A percentile compares a stretch with the other conserved stretches of the same genome.
Conservation (phyloP, 2,329 filamentous ascomycete genomes). For the Cytospora piceicola region DNA sequence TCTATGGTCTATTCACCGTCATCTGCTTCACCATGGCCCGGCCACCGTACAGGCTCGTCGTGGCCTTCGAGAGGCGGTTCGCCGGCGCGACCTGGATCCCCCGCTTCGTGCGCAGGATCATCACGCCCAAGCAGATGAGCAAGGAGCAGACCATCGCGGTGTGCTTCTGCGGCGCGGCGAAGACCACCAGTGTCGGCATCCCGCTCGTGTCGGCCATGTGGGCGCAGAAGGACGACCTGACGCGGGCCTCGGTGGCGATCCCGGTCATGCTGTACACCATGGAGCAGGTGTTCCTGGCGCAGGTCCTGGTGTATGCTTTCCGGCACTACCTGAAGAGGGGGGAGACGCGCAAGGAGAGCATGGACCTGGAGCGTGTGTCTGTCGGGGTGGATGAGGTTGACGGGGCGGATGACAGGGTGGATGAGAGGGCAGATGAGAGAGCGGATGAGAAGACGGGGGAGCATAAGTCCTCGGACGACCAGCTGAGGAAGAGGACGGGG, state of each 20-base stretch:
- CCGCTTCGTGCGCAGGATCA: constrained; percentile 36
- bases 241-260: constrained; percentile 63
- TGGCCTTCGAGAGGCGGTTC: constrained; percentile 40
- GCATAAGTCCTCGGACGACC: not conserved
- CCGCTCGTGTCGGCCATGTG: constrained; percentile 72
- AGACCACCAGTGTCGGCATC: constrained; percentile 72
- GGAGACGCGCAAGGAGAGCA: constrained; percentile 13
- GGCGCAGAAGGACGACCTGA: constrained; percentile 55
- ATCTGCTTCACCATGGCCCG: constrained; percentile 60
- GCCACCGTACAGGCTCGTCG: constrained; percentile 43
- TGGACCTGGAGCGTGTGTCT: constrained; percentile 30
- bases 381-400: constrained; percentile 22
- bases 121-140: constrained; percentile 57
- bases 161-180: constrained; percentile 74
- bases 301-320: constrained; percentile 52
- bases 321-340: constrained; percentile 46
- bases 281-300: constrained; percentile 56
- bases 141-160: constrained; percentile 69
- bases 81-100: constrained; percentile 41
- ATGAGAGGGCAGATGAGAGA: not conserved
- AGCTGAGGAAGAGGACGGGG: not conserved
- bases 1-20: constrained; percentile 65
- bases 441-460: not conserved
- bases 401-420: constrained; percentile 20
- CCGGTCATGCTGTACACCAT: constrained; percentile 66